phyloP scores from a whole-genome alignment of 2,329 filamentous ascomycete species.

The Tolypocladium cylindrosporum region DNA sequence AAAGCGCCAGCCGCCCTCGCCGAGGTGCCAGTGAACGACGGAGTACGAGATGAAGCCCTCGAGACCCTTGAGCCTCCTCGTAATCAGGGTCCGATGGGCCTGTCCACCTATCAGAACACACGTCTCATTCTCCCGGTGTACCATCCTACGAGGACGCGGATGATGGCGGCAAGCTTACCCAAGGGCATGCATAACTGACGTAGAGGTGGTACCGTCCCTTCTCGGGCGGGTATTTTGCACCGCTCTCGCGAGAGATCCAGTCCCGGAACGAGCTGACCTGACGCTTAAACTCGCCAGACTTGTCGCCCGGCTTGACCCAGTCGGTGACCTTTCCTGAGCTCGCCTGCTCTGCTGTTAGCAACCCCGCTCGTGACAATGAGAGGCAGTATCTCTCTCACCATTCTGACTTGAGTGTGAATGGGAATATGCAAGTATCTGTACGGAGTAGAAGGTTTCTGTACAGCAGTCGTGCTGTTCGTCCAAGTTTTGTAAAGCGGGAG shows the following conservation, averaged over 20 bases:
- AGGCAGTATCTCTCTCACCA: background rate
- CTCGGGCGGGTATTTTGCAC: conserved; percentile 72
- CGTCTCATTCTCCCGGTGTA: background rate
- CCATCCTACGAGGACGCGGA: background rate
- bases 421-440: background rate
- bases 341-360: conserved; percentile 1
- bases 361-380: background rate
- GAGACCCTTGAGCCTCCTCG: conserved; percentile 81
- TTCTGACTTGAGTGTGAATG: background rate
- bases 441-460: background rate
- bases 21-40: conserved; percentile 88
- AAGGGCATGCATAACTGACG: conserved; percentile 88
- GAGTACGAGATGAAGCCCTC: conserved; percentile 73
- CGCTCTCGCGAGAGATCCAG: conserved; percentile 62
- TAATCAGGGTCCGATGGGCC: conserved; percentile 80
- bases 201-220: conserved; percentile 91
- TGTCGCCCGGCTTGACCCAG: conserved; percentile 72
- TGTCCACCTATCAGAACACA: conserved; percentile 5
- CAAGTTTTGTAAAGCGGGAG: background rate
- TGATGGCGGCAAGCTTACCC: conserved; percentile 38
- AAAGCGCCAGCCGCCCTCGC: conserved; percentile 70
- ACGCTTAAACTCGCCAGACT: conserved; percentile 85
- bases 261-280: conserved; percentile 74
- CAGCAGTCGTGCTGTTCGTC: background rate
- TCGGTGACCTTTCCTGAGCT: conserved; percentile 46